Percentiles rank a stretch among this genome's conserved stretches.
phyloP scores from a whole-genome alignment of 2,329 filamentous ascomycete genomes.

The Sarocladiaceae sp. region DNA sequence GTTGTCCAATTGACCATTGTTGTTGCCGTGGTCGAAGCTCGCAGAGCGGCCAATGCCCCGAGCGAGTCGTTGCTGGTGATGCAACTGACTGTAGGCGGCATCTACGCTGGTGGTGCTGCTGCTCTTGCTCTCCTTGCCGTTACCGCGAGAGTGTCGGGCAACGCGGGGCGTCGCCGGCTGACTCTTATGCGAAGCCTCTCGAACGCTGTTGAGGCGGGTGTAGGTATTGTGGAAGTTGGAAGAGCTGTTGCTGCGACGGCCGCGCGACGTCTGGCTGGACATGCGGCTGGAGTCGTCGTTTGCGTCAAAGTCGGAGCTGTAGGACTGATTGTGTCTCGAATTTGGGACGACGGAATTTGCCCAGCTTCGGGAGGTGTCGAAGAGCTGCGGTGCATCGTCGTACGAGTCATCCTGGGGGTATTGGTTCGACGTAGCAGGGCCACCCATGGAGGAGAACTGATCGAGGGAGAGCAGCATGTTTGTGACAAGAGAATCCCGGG shows the following conservation, averaged over 20 bases:
- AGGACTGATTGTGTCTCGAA: slow-evolving; percentile 34
- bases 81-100: slow-evolving; percentile 51
- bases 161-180: slow-evolving; percentile 33
- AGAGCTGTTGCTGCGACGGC: slow-evolving; percentile 73
- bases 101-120: slow-evolving; percentile 67
- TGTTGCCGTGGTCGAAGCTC: slow-evolving; percentile 64
- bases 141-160: slow-evolving; percentile 40
- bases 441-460: slow-evolving; percentile 52
- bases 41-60: slow-evolving; percentile 55
- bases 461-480: slow-evolving; percentile 94
- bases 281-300: slow-evolving; percentile 50
- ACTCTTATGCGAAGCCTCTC: slow-evolving; percentile 34
- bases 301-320: slow-evolving; percentile 55
- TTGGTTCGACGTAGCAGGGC: not conserved
- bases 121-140: slow-evolving; percentile 59
- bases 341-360: slow-evolving; percentile 12
- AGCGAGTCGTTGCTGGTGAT: slow-evolving; percentile 9
- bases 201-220: slow-evolving; percentile 57
- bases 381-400: slow-evolving; percentile 14
- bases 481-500: slow-evolving; percentile 85
- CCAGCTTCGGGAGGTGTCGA: slow-evolving; percentile 13
- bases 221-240: slow-evolving; percentile 60
- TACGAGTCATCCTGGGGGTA: slow-evolving; percentile 19
- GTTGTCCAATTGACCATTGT: slow-evolving; percentile 23
- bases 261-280: slow-evolving; percentile 47